A percentile compares a stretch with the other conserved stretches of the same genome.
phyloP scores from a whole-genome alignment of 306 rosid genomes.

The Erythrophleum fordii region DNA sequence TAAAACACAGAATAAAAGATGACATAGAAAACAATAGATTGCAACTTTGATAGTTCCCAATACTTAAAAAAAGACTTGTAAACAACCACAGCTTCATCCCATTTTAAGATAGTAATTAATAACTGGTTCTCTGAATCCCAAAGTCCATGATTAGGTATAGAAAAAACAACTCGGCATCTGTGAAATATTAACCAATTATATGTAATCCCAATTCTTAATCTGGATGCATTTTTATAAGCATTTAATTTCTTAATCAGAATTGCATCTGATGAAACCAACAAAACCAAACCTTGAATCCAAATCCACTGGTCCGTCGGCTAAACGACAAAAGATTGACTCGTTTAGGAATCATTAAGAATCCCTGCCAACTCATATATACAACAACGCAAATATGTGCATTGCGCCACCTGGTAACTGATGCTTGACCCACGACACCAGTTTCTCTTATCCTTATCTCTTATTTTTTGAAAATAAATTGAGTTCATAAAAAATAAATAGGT shows the following conservation, averaged over 20 bases:
- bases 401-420: neutral
- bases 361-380: constrained; percentile 28
- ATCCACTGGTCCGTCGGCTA: neutral
- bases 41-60: too few relatives aligned
- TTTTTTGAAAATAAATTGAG: too few relatives aligned
- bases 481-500: too few relatives aligned
- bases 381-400: neutral
- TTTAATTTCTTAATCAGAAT: neutral
- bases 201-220: too few relatives aligned
- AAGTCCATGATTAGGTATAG: neutral
- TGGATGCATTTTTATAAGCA: too few relatives aligned
- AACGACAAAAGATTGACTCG: constrained; percentile 8
- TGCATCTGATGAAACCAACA: neutral
- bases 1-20: too few relatives aligned
- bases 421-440: neutral
- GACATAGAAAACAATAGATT: too few relatives aligned
- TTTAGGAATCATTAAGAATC: neutral
- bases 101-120: too few relatives aligned
- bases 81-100: too few relatives aligned
- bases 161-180: neutral
- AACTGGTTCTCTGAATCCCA: neutral
- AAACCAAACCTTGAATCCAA: constrained; percentile 4
- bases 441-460: constrained; percentile 30
- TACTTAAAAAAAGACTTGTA: too few relatives aligned
- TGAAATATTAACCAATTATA: too few relatives aligned